Base-by-base conservation (phyloP, 1,284 basidiomycete genomes). In the Mycena citricolor region DNA sequence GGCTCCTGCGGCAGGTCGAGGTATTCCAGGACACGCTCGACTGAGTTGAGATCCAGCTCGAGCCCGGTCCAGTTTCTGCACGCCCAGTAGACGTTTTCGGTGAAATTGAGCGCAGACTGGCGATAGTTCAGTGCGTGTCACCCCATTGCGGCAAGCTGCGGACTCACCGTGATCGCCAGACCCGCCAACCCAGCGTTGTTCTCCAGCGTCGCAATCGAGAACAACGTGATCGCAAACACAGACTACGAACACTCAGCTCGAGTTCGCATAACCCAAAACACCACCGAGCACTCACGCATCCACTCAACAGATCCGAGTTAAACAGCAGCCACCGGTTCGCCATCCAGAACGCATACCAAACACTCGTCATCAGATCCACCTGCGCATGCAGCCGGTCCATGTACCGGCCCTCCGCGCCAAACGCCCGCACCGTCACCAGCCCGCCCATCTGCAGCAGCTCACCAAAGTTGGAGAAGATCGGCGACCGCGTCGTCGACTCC, bases 11-110 rank as follows among this genome's bases (percentile, higher is more conserved):
- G 81, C n/a, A 90, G 67, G 36, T 81, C 70, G 13, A 90, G 71
- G 57, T 90, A 91, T 59, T 91, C 88, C 7, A 83, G 75, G 1
- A 90, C 76, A 42, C 88, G 79, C 60, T 92, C 89, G 4, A 91
- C 80, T 6, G 74, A 74, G 61, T 77, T 77, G 32, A 77, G 61
- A 56, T 74, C 72, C 14, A 77, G 63, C 54, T 77, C 75, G 4
- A 81, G 63, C 2, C 31, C n/a, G 16, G 43, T 45, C 48, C 42
- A 49, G 21, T 41, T 40, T 14, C 42, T 26, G 6, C 35, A 79
- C 0, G 74, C 71, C 74, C 73, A 78, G 54, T 77, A 79, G 13
- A 79, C 69, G 33, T 69, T 71, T 35, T 53, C 66, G 12, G 76
- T 79, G 57, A 81, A 79, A 20, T 70, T 64, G 71, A 81, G 77